Base-by-base conservation (phyloP, 2,329 filamentous ascomycete genomes). In the Paramyrothecium sp. region DNA sequence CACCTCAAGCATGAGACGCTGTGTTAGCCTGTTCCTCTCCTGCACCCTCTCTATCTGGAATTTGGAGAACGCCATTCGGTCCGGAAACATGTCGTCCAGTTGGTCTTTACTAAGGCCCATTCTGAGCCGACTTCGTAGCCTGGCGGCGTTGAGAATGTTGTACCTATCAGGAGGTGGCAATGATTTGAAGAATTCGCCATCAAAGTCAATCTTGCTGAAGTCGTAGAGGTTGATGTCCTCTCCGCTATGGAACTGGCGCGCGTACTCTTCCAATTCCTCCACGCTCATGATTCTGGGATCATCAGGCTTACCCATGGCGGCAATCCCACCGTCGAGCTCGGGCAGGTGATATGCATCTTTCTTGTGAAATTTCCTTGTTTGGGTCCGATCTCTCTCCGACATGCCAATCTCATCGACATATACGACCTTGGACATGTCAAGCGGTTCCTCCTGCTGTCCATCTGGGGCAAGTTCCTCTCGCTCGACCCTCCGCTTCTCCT, bases 21-120 rank as follows among this genome's bases (percentile, higher is more conserved):
- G 95, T 0, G 96, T 99, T 30, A 99, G 81, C 61, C 97, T 90
- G 67, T 99, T 99, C 53, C 96, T 83, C 75, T 99, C 94, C 63
- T 84, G 86, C 12, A 98, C 96, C 57, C 95, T 82, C 70, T 98
- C 95, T 57, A 99, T 97, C 73, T 99, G 95, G 68, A 99, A 99
- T 60, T 83, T 89, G 1, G 93, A 97, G 69, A 99, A 99, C 1
- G 89, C 95, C 92, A 99, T 97, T 23, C 95, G 87, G 71, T 99
- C 90, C 0, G 95, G 94, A 70, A 99, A 99, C 95, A 99, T 99
- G 50, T 82, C 85, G 64, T 98, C 93, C 16, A 99, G 76, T 73
- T 99, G 95, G 62, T 99, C 94, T 73, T 98, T 98, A 56, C 91
- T 96, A 66, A 97, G 85, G 0, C 95, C 95, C 94, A 99, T 97